phyloP scores from a whole-genome alignment of 2,329 filamentous ascomycete genomes.

The Pseudogymnoascus sp. region DNA sequence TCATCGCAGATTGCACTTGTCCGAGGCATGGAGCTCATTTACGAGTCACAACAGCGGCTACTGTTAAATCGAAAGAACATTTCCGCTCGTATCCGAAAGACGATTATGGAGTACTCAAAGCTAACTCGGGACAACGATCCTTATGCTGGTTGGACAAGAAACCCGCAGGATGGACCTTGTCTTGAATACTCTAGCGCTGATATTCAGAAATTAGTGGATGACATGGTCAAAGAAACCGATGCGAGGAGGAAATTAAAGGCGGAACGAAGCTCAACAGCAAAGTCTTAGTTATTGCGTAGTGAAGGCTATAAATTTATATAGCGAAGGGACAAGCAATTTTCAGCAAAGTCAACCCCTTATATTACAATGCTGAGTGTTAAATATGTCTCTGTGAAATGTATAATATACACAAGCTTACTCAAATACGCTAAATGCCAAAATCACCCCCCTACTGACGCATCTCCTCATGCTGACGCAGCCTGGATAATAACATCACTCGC shows the following conservation, averaged over 20 bases:
- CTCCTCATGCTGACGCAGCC: neutral
- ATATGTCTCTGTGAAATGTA: neutral
- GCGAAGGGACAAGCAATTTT: neutral
- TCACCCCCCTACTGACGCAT: neutral
- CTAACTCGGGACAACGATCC: constrained; percentile 6
- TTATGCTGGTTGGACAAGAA: constrained; percentile 15
- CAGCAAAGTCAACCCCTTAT: neutral
- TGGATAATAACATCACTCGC: constrained; percentile 48
- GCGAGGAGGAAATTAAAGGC: constrained; percentile 11
- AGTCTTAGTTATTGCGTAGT: neutral
- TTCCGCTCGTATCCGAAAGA: constrained; percentile 18
- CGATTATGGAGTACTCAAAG: constrained; percentile 12
- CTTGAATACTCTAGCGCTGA: constrained; percentile 12
- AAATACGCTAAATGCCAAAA: neutral
- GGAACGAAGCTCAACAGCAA: no score
- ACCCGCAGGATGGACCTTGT: constrained; percentile 12
- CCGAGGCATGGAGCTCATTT: constrained; percentile 18
- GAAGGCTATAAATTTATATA: neutral
- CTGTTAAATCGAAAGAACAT: constrained; percentile 15
- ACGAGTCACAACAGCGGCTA: constrained; percentile 17
- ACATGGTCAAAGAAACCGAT: constrained; percentile 11
- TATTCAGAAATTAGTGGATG: constrained; percentile 14
- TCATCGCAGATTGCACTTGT: constrained; percentile 18
- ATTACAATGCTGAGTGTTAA: neutral
- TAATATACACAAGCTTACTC: neutral